phyloP scores from a whole-genome alignment of 129 eudicot genomes.

The Logfia minima region DNA sequence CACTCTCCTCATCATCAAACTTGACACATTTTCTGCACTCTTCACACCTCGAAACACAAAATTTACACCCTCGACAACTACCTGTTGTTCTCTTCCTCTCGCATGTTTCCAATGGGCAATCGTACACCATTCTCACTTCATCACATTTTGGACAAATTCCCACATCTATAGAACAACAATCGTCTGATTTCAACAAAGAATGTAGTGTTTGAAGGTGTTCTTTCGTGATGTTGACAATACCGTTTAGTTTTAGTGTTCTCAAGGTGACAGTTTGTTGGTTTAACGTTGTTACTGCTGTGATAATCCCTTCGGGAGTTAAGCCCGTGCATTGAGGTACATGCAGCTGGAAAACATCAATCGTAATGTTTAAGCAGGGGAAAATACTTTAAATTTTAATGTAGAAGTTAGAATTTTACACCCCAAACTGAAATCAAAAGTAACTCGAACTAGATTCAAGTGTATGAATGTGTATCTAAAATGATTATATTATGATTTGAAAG shows the following conservation, averaged over 20 bases:
- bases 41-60: conserved; percentile 63
- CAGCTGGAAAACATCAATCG: conserved; percentile 36
- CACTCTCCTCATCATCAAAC: conserved; percentile 50
- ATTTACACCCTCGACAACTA: conserved; percentile 59
- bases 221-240: conserved; percentile 47
- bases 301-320: conserved; percentile 62
- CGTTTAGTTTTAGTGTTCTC: conserved; percentile 49
- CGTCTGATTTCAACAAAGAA: conserved; percentile 29
- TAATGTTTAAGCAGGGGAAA: not conserved
- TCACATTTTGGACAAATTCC: conserved; percentile 71
- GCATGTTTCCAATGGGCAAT: conserved; percentile 58
- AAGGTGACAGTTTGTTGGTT: conserved; percentile 29
- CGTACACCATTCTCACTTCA: conserved; percentile 58
- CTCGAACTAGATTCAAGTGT: not conserved
- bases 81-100: conserved; percentile 18
- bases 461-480: no score
- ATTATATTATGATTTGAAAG: no score
- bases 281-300: conserved; percentile 49
- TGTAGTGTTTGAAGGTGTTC: conserved; percentile 51
- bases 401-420: no score
- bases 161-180: conserved; percentile 44
- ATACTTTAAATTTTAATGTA: no score
- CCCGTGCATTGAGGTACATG: conserved; percentile 65
- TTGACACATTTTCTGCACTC: conserved; percentile 64
- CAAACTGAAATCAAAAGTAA: not conserved